phyloP scores from a whole-genome alignment of 129 eudicot genomes.

The Chrysanthemum seticuspe region DNA sequence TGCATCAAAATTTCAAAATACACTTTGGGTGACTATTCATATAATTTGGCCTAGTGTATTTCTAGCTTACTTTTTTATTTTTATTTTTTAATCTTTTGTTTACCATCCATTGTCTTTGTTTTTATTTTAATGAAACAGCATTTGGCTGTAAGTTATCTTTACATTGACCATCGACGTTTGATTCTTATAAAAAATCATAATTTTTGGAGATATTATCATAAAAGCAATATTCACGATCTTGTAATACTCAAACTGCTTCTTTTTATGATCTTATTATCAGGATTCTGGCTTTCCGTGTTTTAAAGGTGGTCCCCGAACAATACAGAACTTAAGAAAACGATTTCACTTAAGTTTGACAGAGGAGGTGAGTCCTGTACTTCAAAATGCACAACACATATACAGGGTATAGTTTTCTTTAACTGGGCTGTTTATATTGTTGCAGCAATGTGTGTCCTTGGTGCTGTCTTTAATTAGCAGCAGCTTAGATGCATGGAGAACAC shows the following conservation, averaged over 20 bases:
- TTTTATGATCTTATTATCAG: conserved; percentile 41
- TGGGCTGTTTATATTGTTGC: conserved; percentile 15
- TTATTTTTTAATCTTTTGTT: too few species aligned
- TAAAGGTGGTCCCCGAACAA: conserved; percentile 97
- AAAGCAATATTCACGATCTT: neutral
- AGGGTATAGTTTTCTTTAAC: neutral
- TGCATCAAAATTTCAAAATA: too few species aligned
- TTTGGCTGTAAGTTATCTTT: neutral
- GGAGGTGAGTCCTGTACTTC: conserved; percentile 56
- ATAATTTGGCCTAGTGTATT: too few species aligned
- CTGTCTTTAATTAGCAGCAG: conserved; percentile 97
- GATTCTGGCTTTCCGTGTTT: conserved; percentile 99
- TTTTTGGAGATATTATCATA: neutral
- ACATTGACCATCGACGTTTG: neutral
- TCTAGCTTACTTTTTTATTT: too few species aligned
- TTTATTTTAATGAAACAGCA: neutral
- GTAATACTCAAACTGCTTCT: neutral
- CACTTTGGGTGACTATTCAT: too few species aligned
- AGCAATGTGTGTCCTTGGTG: conserved; percentile 99
- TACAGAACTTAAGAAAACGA: conserved; percentile 91
- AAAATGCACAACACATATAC: neutral
- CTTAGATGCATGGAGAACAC: conserved; percentile 99
- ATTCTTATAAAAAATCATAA: neutral
- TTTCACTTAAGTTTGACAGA: conserved; percentile 93
- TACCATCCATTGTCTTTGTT: neutral